phyloP scores from a whole-genome alignment of 2,329 filamentous ascomycete species.

The Saccharata proteae region DNA sequence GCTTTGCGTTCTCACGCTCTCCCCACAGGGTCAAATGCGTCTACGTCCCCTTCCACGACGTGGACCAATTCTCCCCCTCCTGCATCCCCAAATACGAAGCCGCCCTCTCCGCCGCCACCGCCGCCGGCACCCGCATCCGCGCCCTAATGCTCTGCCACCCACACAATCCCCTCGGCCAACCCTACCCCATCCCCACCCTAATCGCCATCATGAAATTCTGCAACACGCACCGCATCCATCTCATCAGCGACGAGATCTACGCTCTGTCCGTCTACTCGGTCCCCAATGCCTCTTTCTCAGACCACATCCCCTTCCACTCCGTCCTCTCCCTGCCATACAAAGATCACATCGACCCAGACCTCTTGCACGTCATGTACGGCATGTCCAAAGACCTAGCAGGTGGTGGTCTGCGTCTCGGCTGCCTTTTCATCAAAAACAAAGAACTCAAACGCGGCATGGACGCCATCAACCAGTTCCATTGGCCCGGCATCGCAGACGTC shows the following conservation, averaged over 20 bases:
- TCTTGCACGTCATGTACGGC: slow-evolving; percentile 22
- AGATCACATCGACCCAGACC: slow-evolving; percentile 10
- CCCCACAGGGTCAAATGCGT: slow-evolving; percentile 22
- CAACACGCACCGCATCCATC: slow-evolving; percentile 18
- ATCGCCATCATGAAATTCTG: slow-evolving; percentile 18
- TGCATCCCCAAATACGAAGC: slow-evolving; percentile 25
- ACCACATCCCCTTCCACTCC: slow-evolving; percentile 13
- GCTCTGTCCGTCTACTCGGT: slow-evolving; percentile 19
- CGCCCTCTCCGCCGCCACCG: slow-evolving; percentile 20
- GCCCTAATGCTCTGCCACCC: slow-evolving; percentile 33
- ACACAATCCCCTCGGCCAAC: slow-evolving; percentile 29
- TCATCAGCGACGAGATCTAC: slow-evolving; percentile 27
- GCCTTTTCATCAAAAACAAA: slow-evolving; percentile 14
- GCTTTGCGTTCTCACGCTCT: background rate
- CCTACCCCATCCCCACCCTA: slow-evolving; percentile 16
- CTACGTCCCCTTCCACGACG: slow-evolving; percentile 23
- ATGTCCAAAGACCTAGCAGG: slow-evolving; percentile 22
- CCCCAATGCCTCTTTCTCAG: slow-evolving; percentile 2
- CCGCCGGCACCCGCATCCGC: slow-evolving; percentile 22
- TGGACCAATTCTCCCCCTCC: slow-evolving; percentile 26
- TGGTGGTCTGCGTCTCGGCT: slow-evolving; percentile 21
- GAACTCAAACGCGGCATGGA: slow-evolving; percentile 15
- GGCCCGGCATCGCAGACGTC: slow-evolving; percentile 18
- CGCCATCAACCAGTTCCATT: slow-evolving; percentile 16
- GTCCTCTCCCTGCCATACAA: slow-evolving; percentile 14